phyloP scores from a whole-genome alignment of 2,329 filamentous ascomycete genomes.

The Bisporella sp. region DNA sequence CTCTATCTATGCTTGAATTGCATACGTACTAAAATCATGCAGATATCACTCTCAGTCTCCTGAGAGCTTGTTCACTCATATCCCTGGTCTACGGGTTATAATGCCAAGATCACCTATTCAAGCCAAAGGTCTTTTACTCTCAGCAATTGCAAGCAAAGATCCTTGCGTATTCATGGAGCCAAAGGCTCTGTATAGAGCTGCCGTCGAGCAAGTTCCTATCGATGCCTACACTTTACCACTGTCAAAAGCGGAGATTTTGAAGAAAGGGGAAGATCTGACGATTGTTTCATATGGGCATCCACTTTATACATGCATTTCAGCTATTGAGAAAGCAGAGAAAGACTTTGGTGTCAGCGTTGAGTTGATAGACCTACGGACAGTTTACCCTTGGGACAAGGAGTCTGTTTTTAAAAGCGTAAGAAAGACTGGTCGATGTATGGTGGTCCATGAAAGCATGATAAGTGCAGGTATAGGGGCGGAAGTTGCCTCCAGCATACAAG shows the following conservation, averaged over 20 bases:
- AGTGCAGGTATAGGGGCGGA: slow-evolving; percentile 69
- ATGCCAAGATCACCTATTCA: slow-evolving; percentile 64
- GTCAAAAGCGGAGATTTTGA: slow-evolving; percentile 61
- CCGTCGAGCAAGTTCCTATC: slow-evolving; percentile 66
- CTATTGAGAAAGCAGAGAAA: slow-evolving; percentile 60
- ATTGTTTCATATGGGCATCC: slow-evolving; percentile 66
- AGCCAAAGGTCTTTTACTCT: slow-evolving; percentile 62
- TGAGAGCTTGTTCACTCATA: slow-evolving; percentile 63
- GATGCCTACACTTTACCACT: slow-evolving; percentile 60
- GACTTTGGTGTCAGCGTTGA: slow-evolving; percentile 60
- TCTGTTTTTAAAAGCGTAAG: slow-evolving; percentile 59
- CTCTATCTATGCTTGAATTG: slow-evolving; percentile 10
- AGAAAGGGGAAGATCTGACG: slow-evolving; percentile 59
- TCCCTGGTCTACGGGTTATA: slow-evolving; percentile 63
- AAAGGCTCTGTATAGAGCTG: slow-evolving; percentile 66
- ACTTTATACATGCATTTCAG: slow-evolving; percentile 59
- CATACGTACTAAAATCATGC: slow-evolving; percentile 4
- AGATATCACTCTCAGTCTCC: slow-evolving; percentile 67
- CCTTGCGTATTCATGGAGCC: slow-evolving; percentile 72
- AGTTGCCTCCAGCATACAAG: slow-evolving; percentile 65
- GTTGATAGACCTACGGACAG: slow-evolving; percentile 62
- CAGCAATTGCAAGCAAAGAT: slow-evolving; percentile 56
- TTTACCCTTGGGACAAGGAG: slow-evolving; percentile 67
- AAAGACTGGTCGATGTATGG: slow-evolving; percentile 62
- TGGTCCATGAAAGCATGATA: slow-evolving; percentile 71